These are phyloP conservation scores for Fusarium papillatum DNA, from an alignment of 2,329 filamentous ascomycete genomes.

Conservation along the genomic window DNA sequence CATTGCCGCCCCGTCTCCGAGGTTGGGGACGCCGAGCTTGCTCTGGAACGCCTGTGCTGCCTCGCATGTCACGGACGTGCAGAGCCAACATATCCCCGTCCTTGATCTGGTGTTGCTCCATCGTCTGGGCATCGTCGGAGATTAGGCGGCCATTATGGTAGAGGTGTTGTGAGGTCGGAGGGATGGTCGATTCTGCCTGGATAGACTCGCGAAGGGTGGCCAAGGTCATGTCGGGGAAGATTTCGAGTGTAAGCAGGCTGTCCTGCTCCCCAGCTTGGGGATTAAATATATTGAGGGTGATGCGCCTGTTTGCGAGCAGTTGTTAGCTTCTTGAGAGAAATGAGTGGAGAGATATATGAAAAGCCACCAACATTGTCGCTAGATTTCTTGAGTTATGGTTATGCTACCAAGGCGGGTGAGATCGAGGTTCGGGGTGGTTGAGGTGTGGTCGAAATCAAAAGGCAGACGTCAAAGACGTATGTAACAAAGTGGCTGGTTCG, in stretches of 20 bases:
- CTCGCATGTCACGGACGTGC: conserved; percentile 76
- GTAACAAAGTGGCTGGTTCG: conserved; percentile 29
- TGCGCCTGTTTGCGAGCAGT: conserved; percentile 72
- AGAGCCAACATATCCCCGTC: conserved; percentile 96
- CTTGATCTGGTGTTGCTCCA: conserved; percentile 83
- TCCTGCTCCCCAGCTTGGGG: conserved; percentile 76
- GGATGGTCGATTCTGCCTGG: conserved; percentile 84
- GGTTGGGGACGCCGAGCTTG: conserved; percentile 49
- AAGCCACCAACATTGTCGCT: conserved; percentile 37
- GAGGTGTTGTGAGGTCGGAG: conserved; percentile 81
- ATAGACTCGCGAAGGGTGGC: conserved; percentile 90
- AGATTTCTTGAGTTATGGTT: conserved; percentile 6
- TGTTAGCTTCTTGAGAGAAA: conserved; percentile 30
- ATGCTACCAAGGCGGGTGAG: neutral
- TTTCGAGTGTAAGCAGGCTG: conserved; percentile 85
- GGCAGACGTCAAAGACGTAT: conserved; percentile 8
- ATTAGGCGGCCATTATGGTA: conserved; percentile 92
- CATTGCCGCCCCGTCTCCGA: conserved; percentile 48
- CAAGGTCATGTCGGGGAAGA: conserved; percentile 86
- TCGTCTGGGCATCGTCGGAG: conserved; percentile 81
- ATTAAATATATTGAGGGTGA: conserved; percentile 88
- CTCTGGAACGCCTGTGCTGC: conserved; percentile 58
- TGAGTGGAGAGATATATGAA: conserved; percentile 13
- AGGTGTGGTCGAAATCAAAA: conserved; percentile 8
- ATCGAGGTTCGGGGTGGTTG: neutral